These are phyloP conservation scores for Rhizoclosmatium sp. DNA, from an alignment of 192 early-diverging fungal species.

Conservation along the genomic window DNA sequence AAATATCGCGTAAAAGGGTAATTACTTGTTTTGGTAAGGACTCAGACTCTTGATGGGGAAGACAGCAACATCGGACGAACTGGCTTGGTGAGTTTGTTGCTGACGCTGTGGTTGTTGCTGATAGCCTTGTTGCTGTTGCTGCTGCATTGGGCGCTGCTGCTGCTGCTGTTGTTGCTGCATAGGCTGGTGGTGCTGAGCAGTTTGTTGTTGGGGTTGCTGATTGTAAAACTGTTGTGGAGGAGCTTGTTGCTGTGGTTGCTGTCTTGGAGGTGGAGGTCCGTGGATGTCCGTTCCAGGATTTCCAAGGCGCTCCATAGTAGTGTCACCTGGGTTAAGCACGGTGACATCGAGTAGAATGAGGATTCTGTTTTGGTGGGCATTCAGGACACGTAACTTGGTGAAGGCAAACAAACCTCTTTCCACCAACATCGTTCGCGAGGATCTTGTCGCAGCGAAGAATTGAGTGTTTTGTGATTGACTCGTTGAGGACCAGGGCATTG, in stretches of 20 bases:
- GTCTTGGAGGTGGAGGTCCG: slow-evolving; percentile 20
- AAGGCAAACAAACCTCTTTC: slow-evolving; percentile 54
- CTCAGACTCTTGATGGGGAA: slow-evolving; percentile 78
- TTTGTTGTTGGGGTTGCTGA: slow-evolving; percentile 41
- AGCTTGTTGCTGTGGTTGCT: slow-evolving; percentile 41
- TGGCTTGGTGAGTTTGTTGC: slow-evolving; percentile 23
- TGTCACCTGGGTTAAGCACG: slow-evolving; percentile 45
- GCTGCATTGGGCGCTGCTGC: slow-evolving; percentile 2
- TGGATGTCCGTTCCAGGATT: slow-evolving; percentile 25
- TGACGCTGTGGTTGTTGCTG: slow-evolving; percentile 35
- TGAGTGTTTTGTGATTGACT: slow-evolving; percentile 56
- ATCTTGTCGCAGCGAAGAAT: slow-evolving; percentile 60
- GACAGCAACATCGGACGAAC: slow-evolving; percentile 44
- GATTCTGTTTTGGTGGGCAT: slow-evolving; percentile 50
- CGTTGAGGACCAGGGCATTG: slow-evolving; percentile 54
- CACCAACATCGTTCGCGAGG: slow-evolving; percentile 55
- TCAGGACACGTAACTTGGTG: too few species aligned
- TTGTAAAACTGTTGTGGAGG: slow-evolving; percentile 16
- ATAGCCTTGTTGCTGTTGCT: slow-evolving; percentile 32
- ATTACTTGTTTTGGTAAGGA: slow-evolving; percentile 87
- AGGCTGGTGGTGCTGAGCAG: slow-evolving; percentile 29
- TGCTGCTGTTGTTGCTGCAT: slow-evolving; percentile 18
- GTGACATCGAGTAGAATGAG: slow-evolving; percentile 60
- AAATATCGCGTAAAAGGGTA: neutral
- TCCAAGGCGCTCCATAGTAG: slow-evolving; percentile 25